These are phyloP conservation scores for Colletotrichum tofieldiae DNA, from an alignment of 2,329 filamentous ascomycete genomes.

Conservation along the genomic window DNA sequence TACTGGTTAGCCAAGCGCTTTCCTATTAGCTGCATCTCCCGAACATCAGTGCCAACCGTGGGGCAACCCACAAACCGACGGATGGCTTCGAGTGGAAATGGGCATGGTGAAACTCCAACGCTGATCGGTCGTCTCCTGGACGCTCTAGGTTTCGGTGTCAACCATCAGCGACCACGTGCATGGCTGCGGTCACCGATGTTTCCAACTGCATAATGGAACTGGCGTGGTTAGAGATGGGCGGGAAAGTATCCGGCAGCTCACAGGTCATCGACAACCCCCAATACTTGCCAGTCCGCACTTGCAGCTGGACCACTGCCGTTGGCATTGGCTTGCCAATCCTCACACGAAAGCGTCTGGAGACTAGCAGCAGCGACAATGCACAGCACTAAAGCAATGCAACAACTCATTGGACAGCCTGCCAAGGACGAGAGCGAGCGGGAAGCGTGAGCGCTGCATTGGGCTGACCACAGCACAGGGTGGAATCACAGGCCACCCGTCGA, in stretches of 20 bases:
- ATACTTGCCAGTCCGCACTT: neutral
- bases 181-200: slow-evolving; percentile 15
- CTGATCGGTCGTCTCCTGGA: slow-evolving; percentile 26
- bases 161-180: slow-evolving; percentile 18
- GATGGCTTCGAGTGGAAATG: slow-evolving; percentile 14
- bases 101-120: slow-evolving; percentile 35
- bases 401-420: slow-evolving; percentile 3
- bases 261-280: neutral
- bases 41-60: slow-evolving; percentile 38
- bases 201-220: slow-evolving; percentile 14
- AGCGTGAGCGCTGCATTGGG: slow-evolving; percentile 31
- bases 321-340: neutral
- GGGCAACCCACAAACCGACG: slow-evolving; percentile 32
- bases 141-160: slow-evolving; percentile 9
- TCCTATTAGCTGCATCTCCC: slow-evolving; percentile 32
- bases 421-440: slow-evolving; percentile 15
- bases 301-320: neutral
- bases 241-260: neutral
- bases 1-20: slow-evolving; percentile 24
- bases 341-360: slow-evolving; percentile 12
- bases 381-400: neutral
- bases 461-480: slow-evolving; percentile 15
- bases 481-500: slow-evolving; percentile 23
- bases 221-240: slow-evolving; percentile 2
- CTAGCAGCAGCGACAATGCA: neutral